Conservation (phyloP, 1,284 basidiomycete species). For the Cryptococcus sp. region DNA sequence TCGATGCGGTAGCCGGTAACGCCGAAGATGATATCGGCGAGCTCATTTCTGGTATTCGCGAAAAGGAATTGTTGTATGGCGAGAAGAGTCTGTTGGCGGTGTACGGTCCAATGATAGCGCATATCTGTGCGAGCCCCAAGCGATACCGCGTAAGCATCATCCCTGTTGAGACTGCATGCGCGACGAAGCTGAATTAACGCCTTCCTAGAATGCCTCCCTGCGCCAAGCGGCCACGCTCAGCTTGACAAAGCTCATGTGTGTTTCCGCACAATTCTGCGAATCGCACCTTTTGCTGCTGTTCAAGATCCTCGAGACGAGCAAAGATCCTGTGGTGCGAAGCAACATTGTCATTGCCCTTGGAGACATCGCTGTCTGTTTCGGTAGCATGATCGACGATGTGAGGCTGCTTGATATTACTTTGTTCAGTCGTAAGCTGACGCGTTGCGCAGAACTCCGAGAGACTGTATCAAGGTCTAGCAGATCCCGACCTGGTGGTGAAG, state of each 20-base stretch:
- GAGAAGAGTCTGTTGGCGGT: slow-evolving; percentile 77
- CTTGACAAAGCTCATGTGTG: slow-evolving; percentile 95
- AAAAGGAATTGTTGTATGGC: slow-evolving; percentile 86
- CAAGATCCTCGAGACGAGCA: slow-evolving; percentile 88
- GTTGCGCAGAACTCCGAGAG: slow-evolving; percentile 74
- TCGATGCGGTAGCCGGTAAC: slow-evolving; percentile 96
- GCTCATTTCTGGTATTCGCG: slow-evolving; percentile 76
- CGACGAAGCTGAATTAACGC: slow-evolving; percentile 1
- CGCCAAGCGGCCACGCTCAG: slow-evolving; percentile 85
- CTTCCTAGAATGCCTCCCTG: slow-evolving; percentile 74
- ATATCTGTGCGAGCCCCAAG: slow-evolving; percentile 81
- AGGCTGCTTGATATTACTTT: slow-evolving; percentile 12
- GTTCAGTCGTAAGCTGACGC: not conserved
- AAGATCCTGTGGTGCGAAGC: slow-evolving; percentile 83
- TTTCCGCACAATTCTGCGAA: slow-evolving; percentile 92
- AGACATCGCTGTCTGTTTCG: slow-evolving; percentile 95
- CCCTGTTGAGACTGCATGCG: not conserved
- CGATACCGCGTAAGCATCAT: slow-evolving; percentile 70
- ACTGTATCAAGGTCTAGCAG: slow-evolving; percentile 89
- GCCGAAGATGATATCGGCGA: slow-evolving; percentile 99
- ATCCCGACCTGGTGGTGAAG: slow-evolving; percentile 86
- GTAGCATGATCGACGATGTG: slow-evolving; percentile 87
- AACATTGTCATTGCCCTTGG: slow-evolving; percentile 98
- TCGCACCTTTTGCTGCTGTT: slow-evolving; percentile 83
- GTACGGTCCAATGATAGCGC: slow-evolving; percentile 86